Evolutionary conservation across 371 early-diverging fungal species (phyloP).

Genomic region (Mortierella sp.): DNA sequence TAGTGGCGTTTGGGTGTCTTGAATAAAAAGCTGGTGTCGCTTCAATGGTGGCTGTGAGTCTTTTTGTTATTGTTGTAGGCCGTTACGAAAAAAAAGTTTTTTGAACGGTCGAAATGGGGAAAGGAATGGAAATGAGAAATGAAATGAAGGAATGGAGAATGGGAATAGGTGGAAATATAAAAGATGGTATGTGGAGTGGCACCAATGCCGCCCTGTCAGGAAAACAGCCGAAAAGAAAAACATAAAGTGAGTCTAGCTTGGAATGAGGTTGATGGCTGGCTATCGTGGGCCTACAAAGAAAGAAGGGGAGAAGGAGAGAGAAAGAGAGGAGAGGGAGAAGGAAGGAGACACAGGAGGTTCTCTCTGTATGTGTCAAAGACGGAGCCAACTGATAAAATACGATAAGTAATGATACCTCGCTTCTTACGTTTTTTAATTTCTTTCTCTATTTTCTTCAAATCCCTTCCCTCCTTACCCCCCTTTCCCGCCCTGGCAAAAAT

Average conservation of each 20-base stretch:
- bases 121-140: not conserved
- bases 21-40: no score
- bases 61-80: no score
- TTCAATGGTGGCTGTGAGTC: no score
- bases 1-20: no score
- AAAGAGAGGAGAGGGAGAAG: not conserved
- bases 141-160: not conserved
- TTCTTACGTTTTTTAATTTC: not conserved
- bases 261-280: no score
- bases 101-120: not conserved
- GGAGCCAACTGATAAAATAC: constrained; percentile 9
- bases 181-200: not conserved
- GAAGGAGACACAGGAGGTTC: not conserved
- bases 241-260: no score
- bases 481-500: not conserved
- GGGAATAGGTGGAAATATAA: not conserved
- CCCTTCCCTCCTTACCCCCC: not conserved
- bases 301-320: not conserved
- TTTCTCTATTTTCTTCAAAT: not conserved
- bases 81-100: not conserved
- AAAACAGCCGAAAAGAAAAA: not conserved
- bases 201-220: not conserved
- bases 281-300: no score
- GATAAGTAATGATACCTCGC: no score
- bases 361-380: not conserved